Percentiles rank a stretch among this genome's conserved stretches.
Evolutionary conservation across 1,284 basidiomycete genomes (phyloP).

Genomic region (Baeospora myosura): DNA sequence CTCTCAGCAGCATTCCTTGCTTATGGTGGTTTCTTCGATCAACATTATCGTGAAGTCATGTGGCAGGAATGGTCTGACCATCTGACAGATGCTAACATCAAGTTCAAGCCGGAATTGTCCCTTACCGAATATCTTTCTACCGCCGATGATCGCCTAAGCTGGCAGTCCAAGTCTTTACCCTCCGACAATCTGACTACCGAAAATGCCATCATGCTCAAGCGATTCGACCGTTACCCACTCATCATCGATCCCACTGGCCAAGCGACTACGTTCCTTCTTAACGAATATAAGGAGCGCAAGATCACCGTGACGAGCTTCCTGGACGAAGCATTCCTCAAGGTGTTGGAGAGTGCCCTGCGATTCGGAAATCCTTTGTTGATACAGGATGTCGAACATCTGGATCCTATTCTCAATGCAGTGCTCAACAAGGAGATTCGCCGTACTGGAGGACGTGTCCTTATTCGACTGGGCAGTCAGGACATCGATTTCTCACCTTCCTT

Average conservation of each 20-base stretch:
- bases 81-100: conserved; percentile 83
- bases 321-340: conserved; percentile 98
- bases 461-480: conserved; percentile 96
- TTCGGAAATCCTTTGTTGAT: conserved; percentile 98
- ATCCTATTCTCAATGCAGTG: conserved; percentile 96
- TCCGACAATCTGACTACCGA: conserved; percentile 94
- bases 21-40: conserved; percentile 98
- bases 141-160: conserved; percentile 91
- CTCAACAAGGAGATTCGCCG: conserved; percentile 95
- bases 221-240: conserved; percentile 96
- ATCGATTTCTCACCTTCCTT: conserved; percentile 99
- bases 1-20: conserved; percentile 96
- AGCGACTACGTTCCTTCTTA: conserved; percentile 88
- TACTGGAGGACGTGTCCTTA: conserved; percentile 94
- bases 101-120: conserved; percentile 88
- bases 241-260: conserved; percentile 99
- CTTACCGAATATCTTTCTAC: conserved; percentile 95
- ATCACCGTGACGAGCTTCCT: conserved; percentile 98
- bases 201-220: conserved; percentile 98
- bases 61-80: conserved; percentile 94
- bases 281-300: conserved; percentile 94
- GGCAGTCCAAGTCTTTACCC: conserved; percentile 93
- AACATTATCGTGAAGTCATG: conserved; percentile 95
- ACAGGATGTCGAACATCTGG: conserved; percentile 96
- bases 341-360: conserved; percentile 95